Conservation (phyloP, 2,329 filamentous ascomycete species). For the Cladophialophora yegresii region DNA sequence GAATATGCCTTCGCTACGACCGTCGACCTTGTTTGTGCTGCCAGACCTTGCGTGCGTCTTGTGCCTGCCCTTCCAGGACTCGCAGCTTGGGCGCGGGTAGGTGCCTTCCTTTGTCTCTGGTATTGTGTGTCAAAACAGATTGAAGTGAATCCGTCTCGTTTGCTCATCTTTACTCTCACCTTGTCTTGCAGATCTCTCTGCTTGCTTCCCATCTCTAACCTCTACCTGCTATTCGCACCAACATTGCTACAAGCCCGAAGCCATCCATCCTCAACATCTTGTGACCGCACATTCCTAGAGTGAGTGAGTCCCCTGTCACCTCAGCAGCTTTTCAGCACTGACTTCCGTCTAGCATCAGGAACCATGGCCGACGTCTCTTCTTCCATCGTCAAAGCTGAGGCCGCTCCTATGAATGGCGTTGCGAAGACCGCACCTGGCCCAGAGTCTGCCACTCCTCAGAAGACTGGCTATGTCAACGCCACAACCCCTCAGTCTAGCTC, state of each 20-base stretch:
- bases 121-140: neutral
- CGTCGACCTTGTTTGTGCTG: neutral
- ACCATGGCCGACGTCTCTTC: conserved; percentile 1
- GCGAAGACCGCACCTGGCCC: neutral
- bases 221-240: neutral
- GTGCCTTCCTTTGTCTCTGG: conserved; percentile 9
- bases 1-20: neutral
- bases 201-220: neutral
- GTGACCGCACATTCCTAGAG: neutral
- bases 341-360: neutral
- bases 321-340: neutral
- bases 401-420: neutral
- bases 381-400: conserved; percentile 5
- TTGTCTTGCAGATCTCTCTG: neutral
- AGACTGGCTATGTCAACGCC: neutral
- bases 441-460: conserved; percentile 1
- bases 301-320: neutral
- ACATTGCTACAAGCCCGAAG: neutral
- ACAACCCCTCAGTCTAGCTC: neutral
- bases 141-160: neutral
- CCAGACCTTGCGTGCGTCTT: neutral
- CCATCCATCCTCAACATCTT: neutral
- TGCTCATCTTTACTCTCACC: conserved; percentile 2
- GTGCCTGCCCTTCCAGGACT: neutral
- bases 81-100: neutral